Percentiles rank a stretch among this genome's conserved stretches.
These are phyloP conservation scores for Pseudohalonectria lignicola DNA, from an alignment of 2,329 filamentous ascomycete genomes.

Conservation along the genomic window DNA sequence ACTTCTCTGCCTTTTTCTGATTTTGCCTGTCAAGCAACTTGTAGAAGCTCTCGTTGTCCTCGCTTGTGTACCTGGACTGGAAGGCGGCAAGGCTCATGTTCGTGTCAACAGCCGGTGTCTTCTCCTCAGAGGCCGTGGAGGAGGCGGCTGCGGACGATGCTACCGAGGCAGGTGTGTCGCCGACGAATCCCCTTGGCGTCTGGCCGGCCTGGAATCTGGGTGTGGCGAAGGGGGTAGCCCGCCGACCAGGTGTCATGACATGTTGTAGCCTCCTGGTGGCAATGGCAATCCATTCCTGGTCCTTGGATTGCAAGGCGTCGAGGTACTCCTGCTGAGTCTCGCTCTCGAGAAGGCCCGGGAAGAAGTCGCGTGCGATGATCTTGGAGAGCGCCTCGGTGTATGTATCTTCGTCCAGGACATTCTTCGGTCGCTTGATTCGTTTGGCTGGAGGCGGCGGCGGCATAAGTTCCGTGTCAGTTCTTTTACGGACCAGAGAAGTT, in stretches of 20 bases:
- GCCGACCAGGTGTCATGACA: slow-evolving; percentile 69
- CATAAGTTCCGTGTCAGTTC: slow-evolving; percentile 66
- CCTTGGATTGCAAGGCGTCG: slow-evolving; percentile 77
- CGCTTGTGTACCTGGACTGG: slow-evolving; percentile 88
- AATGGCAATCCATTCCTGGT: slow-evolving; percentile 76
- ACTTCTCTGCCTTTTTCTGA: slow-evolving; percentile 69
- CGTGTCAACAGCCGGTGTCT: slow-evolving; percentile 49
- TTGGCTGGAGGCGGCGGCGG: slow-evolving; percentile 76
- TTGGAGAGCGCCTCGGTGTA: slow-evolving; percentile 86
- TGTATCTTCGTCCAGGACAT: slow-evolving; percentile 83
- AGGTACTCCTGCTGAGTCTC: slow-evolving; percentile 88
- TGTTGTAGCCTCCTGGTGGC: slow-evolving; percentile 62
- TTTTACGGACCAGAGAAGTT: slow-evolving; percentile 55
- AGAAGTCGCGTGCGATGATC: slow-evolving; percentile 95
- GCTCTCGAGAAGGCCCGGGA: slow-evolving; percentile 78
- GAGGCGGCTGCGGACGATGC: slow-evolving; percentile 19
- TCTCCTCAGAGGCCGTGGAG: slow-evolving; percentile 9
- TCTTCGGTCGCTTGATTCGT: slow-evolving; percentile 81
- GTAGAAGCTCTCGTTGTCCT: slow-evolving; percentile 97
- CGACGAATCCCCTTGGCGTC: slow-evolving; percentile 57
- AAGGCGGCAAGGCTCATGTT: slow-evolving; percentile 77
- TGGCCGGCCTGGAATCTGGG: slow-evolving; percentile 17
- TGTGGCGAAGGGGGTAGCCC: slow-evolving; percentile 15
- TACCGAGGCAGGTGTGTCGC: slow-evolving; percentile 60
- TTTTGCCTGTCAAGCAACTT: slow-evolving; percentile 86